Base-by-base conservation (phyloP, 208 protist species). In the Wallacemonas rigidus region DNA sequence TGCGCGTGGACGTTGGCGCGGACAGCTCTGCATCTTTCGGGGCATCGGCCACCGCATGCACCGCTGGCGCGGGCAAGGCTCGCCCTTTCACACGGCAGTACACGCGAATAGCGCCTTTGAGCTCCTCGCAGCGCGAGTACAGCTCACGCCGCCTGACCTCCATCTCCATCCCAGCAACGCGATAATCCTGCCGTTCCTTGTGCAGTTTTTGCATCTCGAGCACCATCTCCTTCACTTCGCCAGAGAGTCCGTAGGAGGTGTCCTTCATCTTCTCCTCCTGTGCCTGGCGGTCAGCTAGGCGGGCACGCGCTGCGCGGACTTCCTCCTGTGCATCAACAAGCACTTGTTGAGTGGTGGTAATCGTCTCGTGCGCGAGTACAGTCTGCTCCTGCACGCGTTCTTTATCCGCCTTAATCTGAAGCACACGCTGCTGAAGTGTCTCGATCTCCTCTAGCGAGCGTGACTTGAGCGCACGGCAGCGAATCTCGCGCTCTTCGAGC, bases 31-130 rank as follows among this genome's bases (percentile, higher is more conserved):
- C 26, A 26, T 26, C 26, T 26, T 26, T 26, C 26, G 26, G 26
- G 9, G 38, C 9, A 5, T 45, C n/a, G 36, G 44, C 38, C 57
- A 44, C 7, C 61, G 14, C 44, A 0, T 35, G 36, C 35, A 9
- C 36, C 15, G 39, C 38, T 4, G 43, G 17, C 3, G 61, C 61
- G 36, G 43, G 41, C 5, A 7, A 11, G 35, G 12, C 11, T 3
- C 35, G 8, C 8, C 89, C 89, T 63, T 91, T 92, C n/a, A 97
- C 89, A 6, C 94, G 90, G 67, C 94, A 96, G 79, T 93, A 97
- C 43, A 97, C 94, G 15, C 94, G 87, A 74, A 97, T 97, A 4
- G 90, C 88, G 11, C 94, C 94, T 54, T 95, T 95, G 38, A 97
- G 57, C 76, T 94, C 91, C 74, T 96, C 92, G 68, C 83, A 92